Percentiles rank a stretch among this genome's conserved stretches.
phyloP scores from a whole-genome alignment of 2,329 filamentous ascomycete species.

The Colletotrichum sp. region DNA sequence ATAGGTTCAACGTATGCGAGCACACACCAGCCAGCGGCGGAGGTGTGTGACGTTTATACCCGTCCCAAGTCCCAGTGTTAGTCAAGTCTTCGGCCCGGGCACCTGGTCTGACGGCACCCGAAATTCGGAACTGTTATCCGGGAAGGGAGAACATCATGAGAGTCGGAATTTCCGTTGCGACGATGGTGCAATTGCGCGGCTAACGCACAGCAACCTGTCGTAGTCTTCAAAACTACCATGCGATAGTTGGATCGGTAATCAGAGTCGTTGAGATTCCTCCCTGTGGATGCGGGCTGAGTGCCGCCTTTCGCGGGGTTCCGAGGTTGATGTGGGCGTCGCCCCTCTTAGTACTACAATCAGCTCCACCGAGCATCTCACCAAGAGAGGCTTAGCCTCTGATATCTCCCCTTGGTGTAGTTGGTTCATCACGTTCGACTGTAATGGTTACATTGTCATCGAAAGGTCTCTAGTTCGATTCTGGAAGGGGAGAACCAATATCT shows the following conservation, averaged over 20 bases:
- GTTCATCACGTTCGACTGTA: not conserved
- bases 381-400: not conserved
- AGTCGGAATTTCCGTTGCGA: not conserved
- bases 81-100: conserved; percentile 6
- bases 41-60: conserved; percentile 1
- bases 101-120: not conserved
- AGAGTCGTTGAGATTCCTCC: not conserved
- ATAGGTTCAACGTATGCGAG: not conserved
- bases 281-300: not conserved
- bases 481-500: not conserved
- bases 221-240: not conserved
- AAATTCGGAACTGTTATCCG: not conserved
- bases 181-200: not conserved
- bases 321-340: not conserved
- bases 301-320: not conserved
- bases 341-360: not conserved
- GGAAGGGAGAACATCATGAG: not conserved
- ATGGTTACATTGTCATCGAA: not conserved
- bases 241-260: not conserved
- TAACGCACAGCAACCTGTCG: not conserved
- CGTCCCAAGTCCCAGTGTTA: not conserved
- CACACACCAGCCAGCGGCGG: not conserved
- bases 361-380: not conserved
- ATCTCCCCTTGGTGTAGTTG: not conserved
- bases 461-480: not conserved